Percentiles rank a stretch among this genome's conserved stretches.
These are phyloP conservation scores for Chlorella variabilis DNA, from an alignment of 163 green algal species.

Conservation along the genomic window DNA sequence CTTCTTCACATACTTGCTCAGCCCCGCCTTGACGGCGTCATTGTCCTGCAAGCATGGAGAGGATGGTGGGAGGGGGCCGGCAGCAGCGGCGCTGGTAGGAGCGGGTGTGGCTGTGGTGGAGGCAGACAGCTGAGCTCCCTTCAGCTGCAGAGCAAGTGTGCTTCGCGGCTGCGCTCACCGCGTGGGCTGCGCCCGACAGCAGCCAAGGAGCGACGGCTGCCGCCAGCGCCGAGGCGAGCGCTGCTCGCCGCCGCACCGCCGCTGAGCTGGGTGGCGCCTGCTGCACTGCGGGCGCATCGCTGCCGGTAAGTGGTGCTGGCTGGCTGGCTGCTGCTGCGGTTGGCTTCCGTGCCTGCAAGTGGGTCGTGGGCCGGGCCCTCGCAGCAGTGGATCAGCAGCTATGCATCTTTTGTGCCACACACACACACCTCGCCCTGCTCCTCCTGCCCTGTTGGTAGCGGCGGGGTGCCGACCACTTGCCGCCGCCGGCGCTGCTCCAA, in stretches of 20 bases:
- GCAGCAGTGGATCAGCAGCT: no score
- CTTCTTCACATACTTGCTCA: constrained; percentile 43
- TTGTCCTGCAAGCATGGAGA: constrained; percentile 29
- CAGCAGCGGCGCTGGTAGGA: no score
- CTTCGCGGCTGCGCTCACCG: background rate
- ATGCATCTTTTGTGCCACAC: no score
- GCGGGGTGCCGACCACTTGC: no score
- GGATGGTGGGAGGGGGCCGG: no score
- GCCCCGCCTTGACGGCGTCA: constrained; percentile 30
- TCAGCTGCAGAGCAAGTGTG: background rate
- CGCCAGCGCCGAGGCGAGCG: background rate
- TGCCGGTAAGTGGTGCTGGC: no score
- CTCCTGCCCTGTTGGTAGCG: no score
- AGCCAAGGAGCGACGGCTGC: background rate
- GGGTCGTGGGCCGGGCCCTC: no score
- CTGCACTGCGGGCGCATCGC: no score
- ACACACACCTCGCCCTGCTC: no score
- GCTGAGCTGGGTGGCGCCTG: background rate
- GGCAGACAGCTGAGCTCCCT: background rate
- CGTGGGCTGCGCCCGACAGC: background rate
- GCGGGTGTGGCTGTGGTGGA: no score
- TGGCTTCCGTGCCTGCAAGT: background rate
- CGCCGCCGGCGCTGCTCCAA: no score
- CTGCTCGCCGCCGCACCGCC: background rate
- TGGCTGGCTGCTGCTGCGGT: background rate